phyloP scores from a whole-genome alignment of 352 stramenopile species.

The Pythium folliculosum region DNA sequence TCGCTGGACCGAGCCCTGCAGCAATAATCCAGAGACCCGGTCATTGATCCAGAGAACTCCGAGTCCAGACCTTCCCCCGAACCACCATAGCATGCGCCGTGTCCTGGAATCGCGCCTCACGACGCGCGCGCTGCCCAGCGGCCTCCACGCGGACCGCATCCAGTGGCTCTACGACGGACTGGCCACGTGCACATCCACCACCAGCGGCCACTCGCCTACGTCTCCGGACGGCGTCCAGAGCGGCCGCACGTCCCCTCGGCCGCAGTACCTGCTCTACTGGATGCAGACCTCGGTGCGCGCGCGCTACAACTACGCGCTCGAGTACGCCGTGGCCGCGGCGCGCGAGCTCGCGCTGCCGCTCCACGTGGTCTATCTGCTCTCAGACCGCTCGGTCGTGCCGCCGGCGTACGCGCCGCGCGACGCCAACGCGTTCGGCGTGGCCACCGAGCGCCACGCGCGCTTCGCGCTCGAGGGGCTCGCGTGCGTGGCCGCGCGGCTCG shows the following conservation, averaged over 20 bases:
- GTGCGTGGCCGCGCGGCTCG: constrained; percentile 45
- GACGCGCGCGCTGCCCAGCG: constrained; percentile 47
- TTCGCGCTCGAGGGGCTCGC: constrained; percentile 76
- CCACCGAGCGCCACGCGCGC: constrained; percentile 68
- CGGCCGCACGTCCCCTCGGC: background rate
- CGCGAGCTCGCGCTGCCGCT: constrained; percentile 67
- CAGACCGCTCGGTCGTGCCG: constrained; percentile 52
- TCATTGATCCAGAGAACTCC: too few species aligned
- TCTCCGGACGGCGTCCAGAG: constrained; percentile 1
- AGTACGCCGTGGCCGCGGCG: constrained; percentile 71
- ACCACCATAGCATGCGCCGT: constrained; percentile 32
- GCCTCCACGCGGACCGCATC: constrained; percentile 68
- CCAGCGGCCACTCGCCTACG: background rate
- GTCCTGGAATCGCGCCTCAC: constrained; percentile 40
- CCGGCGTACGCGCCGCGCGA: constrained; percentile 33
- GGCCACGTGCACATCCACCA: background rate
- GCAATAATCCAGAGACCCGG: too few species aligned
- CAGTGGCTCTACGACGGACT: constrained; percentile 77
- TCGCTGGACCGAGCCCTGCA: too few species aligned
- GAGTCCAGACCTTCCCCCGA: background rate
- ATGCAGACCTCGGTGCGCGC: constrained; percentile 86
- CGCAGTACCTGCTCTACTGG: constrained; percentile 77
- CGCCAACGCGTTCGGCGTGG: constrained; percentile 62
- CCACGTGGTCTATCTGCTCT: constrained; percentile 75
- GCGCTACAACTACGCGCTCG: constrained; percentile 83